A percentile compares a stretch with the other conserved stretches of the same genome.
Conservation (phyloP, 805 yeast species). For the Nakazawaea siamensis region DNA sequence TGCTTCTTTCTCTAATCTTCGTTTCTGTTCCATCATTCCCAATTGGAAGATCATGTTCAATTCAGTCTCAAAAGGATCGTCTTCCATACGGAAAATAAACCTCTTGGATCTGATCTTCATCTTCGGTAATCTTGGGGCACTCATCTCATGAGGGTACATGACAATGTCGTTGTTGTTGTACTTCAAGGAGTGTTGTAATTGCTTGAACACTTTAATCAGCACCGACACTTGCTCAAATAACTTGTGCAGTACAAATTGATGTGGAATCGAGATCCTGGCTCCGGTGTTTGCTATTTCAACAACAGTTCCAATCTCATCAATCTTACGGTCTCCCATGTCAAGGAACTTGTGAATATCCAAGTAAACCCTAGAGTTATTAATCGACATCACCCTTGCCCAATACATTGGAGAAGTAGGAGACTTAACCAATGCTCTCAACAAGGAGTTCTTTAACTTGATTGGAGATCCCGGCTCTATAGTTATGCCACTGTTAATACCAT, state of each 20-base stretch:
- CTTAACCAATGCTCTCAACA: conserved; percentile 38
- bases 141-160: conserved; percentile 29
- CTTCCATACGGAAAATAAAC: conserved; percentile 44
- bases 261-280: conserved; percentile 56
- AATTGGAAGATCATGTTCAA: conserved; percentile 48
- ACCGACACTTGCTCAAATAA: conserved; percentile 76
- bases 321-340: conserved; percentile 6
- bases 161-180: conserved; percentile 28
- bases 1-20: conserved; percentile 31
- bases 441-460: conserved; percentile 15
- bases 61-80: conserved; percentile 60
- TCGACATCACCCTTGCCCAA: conserved; percentile 42
- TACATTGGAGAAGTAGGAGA: conserved; percentile 37
- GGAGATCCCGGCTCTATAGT: conserved; percentile 14
- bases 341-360: conserved; percentile 7
- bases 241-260: conserved; percentile 64
- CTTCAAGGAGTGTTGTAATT: conserved; percentile 42
- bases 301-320: conserved; percentile 12
- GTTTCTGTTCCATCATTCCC: conserved; percentile 50
- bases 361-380: conserved; percentile 11
- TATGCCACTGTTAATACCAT: conserved; percentile 23
- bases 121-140: conserved; percentile 28
- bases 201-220: conserved; percentile 56
- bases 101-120: conserved; percentile 31
- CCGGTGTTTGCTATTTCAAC: conserved; percentile 23